Conservation (phyloP, 2,329 filamentous ascomycete species). For the Aspergillus tanneri region DNA sequence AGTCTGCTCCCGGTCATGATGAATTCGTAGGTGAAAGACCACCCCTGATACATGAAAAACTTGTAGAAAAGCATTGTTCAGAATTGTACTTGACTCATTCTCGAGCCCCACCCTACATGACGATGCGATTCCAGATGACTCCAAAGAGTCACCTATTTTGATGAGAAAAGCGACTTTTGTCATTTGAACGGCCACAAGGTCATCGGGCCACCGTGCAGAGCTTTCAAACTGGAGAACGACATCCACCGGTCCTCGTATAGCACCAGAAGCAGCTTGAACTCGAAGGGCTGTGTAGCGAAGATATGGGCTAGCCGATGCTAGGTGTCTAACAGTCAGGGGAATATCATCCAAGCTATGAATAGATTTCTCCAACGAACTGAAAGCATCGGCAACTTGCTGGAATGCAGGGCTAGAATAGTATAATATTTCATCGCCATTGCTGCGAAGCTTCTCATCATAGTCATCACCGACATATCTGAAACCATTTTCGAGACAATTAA, state of each 20-base stretch:
- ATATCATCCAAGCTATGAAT: slow-evolving; percentile 77
- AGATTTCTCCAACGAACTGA: slow-evolving; percentile 71
- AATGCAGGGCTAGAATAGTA: slow-evolving; percentile 57
- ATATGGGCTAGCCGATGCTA: slow-evolving; percentile 69
- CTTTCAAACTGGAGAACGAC: slow-evolving; percentile 89
- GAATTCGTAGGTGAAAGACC: slow-evolving; percentile 79
- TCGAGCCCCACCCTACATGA: slow-evolving; percentile 76
- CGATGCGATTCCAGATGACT: slow-evolving; percentile 60
- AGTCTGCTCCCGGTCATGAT: slow-evolving; percentile 81
- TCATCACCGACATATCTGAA: slow-evolving; percentile 54
- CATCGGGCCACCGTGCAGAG: slow-evolving; percentile 90
- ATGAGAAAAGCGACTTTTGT: slow-evolving; percentile 87
- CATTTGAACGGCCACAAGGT: slow-evolving; percentile 83
- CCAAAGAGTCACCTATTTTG: slow-evolving; percentile 70
- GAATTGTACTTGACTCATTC: slow-evolving; percentile 64
- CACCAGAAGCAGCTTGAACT: slow-evolving; percentile 25
- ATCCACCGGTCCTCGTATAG: slow-evolving; percentile 59
- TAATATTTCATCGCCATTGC: slow-evolving; percentile 34
- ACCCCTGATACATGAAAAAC: slow-evolving; percentile 70
- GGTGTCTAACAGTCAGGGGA: slow-evolving; percentile 79
- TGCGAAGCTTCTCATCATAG: slow-evolving; percentile 43
- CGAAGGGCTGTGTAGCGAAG: slow-evolving; percentile 66
- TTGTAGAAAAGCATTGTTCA: slow-evolving; percentile 81
- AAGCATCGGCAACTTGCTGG: slow-evolving; percentile 66
- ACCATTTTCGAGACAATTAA: slow-evolving; percentile 59